Base-by-base conservation (phyloP, 108 stramenopile genomes). In the Aurantiochytrium sp. region DNA sequence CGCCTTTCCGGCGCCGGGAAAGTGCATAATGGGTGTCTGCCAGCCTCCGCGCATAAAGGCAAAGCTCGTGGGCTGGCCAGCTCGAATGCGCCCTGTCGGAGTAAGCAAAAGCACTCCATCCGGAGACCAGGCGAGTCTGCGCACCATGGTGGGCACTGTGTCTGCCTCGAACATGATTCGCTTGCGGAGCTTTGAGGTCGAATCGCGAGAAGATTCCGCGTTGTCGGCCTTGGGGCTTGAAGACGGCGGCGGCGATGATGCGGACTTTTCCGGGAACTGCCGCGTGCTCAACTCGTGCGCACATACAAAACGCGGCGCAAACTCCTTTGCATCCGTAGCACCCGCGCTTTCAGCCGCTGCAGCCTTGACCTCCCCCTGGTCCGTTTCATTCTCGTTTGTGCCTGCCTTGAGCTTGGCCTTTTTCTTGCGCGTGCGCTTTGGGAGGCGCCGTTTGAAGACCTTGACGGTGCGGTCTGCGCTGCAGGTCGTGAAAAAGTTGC, bases 111-210 rank as follows among this genome's bases (percentile, higher is more conserved):
- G 92, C 19, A 89, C 47, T 5, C 94, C 94, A 57, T 94, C 94
- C 6, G 94, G 93, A 5, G 93, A 89, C 92, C 92, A 94, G 19
- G 90, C 58, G 14, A 91, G 93, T n/a, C 94, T 59, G 57, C 94
- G 64, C 83, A 94, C 93, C 87, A 94, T 93, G 35, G 89, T 90
- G 42, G 91, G 92, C 23, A 92, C 92, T 10, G 88, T 89, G 44
- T 92, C 93, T 53, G 89, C 91, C 44, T 58, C 91, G 51, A 93
- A 94, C 2, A 93, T 89, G 6, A 42, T 2, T 14, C 64, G 64
- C 64, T 42, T 28, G 64, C 42, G 64, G 3, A 69, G 25, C 42
- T 28, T 69, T 8, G 64, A 69, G 5, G 35, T 69, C 4, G 42
- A 28, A 18, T 69, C 64, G 21, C 42, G 64, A 14, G 42, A 69